These are phyloP conservation scores for Neofusicoccum sp. DNA, from an alignment of 2,329 filamentous ascomycete species.

Conservation along the genomic window DNA sequence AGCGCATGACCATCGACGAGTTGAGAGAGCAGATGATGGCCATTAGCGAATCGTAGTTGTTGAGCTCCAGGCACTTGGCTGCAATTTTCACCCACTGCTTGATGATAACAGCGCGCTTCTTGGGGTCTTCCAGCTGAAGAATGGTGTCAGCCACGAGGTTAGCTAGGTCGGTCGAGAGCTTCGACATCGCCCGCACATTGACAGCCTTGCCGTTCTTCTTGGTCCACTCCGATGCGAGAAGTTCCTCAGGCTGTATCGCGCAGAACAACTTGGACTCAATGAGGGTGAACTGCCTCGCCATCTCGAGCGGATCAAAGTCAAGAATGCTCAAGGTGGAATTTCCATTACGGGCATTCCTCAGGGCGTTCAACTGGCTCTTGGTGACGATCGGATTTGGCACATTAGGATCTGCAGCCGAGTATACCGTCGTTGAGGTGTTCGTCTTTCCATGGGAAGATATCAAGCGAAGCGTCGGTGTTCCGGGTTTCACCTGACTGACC, in stretches of 20 bases:
- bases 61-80: slow-evolving; percentile 77
- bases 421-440: slow-evolving; percentile 69
- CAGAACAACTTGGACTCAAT: slow-evolving; percentile 92
- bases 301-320: slow-evolving; percentile 86
- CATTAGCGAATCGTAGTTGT: slow-evolving; percentile 97
- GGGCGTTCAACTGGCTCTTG: slow-evolving; percentile 70
- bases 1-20: slow-evolving; percentile 82
- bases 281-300: slow-evolving; percentile 88
- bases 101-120: slow-evolving; percentile 85
- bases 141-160: slow-evolving; percentile 94
- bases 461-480: slow-evolving; percentile 75
- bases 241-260: slow-evolving; percentile 85
- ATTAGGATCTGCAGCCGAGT: slow-evolving; percentile 68
- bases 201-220: slow-evolving; percentile 79
- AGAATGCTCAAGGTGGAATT: slow-evolving; percentile 70
- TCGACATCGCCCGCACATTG: slow-evolving; percentile 92
- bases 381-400: slow-evolving; percentile 68
- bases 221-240: slow-evolving; percentile 90
- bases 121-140: slow-evolving; percentile 80
- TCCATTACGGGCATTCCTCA: slow-evolving; percentile 73
- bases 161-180: slow-evolving; percentile 85
- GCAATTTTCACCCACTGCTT: slow-evolving; percentile 99
- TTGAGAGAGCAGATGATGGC: slow-evolving; percentile 94
- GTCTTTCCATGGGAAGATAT: slow-evolving; percentile 87
- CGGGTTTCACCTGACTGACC: slow-evolving; percentile 66